phyloP scores from a whole-genome alignment of 1,139 yeast species.

The Geotrichum klebahnii region DNA sequence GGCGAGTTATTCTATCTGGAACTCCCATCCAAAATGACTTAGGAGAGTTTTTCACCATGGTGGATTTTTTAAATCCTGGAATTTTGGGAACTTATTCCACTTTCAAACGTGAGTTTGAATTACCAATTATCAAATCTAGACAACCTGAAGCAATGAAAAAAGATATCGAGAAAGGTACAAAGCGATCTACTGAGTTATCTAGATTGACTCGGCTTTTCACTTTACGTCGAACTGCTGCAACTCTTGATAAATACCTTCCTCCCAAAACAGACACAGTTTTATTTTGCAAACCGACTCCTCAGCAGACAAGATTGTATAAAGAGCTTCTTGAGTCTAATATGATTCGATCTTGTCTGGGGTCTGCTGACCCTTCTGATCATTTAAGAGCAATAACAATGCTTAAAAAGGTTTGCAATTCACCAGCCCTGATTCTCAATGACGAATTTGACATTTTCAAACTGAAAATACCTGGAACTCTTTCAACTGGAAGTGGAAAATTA shows the following conservation, averaged over 20 bases:
- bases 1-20: slow-evolving; percentile 70
- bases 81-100: slow-evolving; percentile 59
- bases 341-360: slow-evolving; percentile 38
- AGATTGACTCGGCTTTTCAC: slow-evolving; percentile 62
- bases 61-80: slow-evolving; percentile 82
- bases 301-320: slow-evolving; percentile 56
- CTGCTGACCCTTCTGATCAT: slow-evolving; percentile 46
- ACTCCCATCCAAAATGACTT: slow-evolving; percentile 95
- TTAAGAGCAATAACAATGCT: slow-evolving; percentile 68
- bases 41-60: slow-evolving; percentile 72
- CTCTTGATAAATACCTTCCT: slow-evolving; percentile 65
- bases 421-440: slow-evolving; percentile 51
- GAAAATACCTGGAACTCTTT: slow-evolving; percentile 17
- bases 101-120: slow-evolving; percentile 64
- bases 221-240: slow-evolving; percentile 67
- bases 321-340: slow-evolving; percentile 47
- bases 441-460: slow-evolving; percentile 21
- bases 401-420: slow-evolving; percentile 81
- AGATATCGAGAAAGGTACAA: slow-evolving; percentile 55
- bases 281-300: slow-evolving; percentile 68
- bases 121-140: slow-evolving; percentile 70
- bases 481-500: slow-evolving; percentile 38
- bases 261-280: slow-evolving; percentile 73
- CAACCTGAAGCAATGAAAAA: slow-evolving; percentile 61
- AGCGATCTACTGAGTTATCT: slow-evolving; percentile 58